Percentiles rank a stretch among this genome's conserved stretches.
Evolutionary conservation across 768 basidiomycete species (phyloP).

Genomic region (Tulasnella sp.): DNA sequence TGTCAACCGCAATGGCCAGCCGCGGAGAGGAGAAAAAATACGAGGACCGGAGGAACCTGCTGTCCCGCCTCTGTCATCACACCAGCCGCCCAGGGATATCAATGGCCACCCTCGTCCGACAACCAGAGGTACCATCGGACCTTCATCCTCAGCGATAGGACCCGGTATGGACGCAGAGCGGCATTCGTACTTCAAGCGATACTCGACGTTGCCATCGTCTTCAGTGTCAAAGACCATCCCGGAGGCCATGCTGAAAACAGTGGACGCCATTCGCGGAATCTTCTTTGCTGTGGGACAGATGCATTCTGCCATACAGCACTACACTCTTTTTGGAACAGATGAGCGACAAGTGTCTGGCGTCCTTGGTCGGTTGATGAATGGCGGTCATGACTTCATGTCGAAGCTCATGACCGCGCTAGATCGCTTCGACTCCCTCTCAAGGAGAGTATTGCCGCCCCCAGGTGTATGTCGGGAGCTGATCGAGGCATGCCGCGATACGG

Average conservation of each 20-base stretch:
- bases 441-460: constrained; percentile 59
- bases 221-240: constrained; percentile 65
- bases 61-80: constrained; percentile 12
- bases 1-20: constrained; percentile 12
- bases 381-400: constrained; percentile 74
- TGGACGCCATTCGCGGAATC: constrained; percentile 88
- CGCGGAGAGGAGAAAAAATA: constrained; percentile 9
- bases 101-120: constrained; percentile 22
- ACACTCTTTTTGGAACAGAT: constrained; percentile 74
- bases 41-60: constrained; percentile 12
- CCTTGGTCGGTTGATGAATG: constrained; percentile 78
- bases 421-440: constrained; percentile 79
- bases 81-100: constrained; percentile 12
- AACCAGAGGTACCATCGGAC: not conserved
- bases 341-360: constrained; percentile 72
- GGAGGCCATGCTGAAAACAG: constrained; percentile 57
- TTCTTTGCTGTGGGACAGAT: constrained; percentile 90
- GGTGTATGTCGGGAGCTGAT: constrained; percentile 74
- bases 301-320: constrained; percentile 83
- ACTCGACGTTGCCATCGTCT: constrained; percentile 68
- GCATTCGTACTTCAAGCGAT: constrained; percentile 90
- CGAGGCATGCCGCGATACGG: constrained; percentile 77
- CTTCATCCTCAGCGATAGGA: constrained; percentile 34
- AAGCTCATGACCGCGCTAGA: constrained; percentile 85
- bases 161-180: constrained; percentile 72